A percentile compares a stretch with the other conserved stretches of the same genome.
These are phyloP conservation scores for Eucalyptus shirleyi DNA, from an alignment of 345 rosid species.

Conservation along the genomic window DNA sequence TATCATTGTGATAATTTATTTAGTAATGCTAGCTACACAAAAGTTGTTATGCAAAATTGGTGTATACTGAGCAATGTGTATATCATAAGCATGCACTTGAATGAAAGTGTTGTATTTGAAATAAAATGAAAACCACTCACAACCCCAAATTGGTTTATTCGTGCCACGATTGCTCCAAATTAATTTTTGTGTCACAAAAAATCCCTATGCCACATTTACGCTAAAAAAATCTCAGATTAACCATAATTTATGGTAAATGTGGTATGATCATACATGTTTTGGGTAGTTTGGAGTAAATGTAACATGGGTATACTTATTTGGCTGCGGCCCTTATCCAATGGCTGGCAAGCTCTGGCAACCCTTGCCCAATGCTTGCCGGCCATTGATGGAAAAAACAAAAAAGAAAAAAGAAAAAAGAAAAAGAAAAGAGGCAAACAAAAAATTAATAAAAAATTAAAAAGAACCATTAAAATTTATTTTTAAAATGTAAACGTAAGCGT, in stretches of 20 bases:
- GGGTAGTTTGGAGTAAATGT: neutral
- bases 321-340: accelerated
- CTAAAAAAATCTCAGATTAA: neutral
- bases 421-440: too few relatives aligned
- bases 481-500: accelerated
- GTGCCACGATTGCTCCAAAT: neutral
- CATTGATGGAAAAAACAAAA: neutral
- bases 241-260: too few relatives aligned
- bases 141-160: neutral
- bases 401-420: too few relatives aligned
- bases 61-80: neutral
- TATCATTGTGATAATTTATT: neutral
- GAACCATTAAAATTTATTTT: neutral
- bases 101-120: neutral
- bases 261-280: neutral
- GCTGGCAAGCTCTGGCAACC: neutral
- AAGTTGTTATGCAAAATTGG: neutral
- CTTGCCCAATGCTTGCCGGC: accelerated
- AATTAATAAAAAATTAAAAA: too few relatives aligned
- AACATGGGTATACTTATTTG: too few relatives aligned
- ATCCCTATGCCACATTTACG: neutral
- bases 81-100: neutral
- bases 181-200: neutral
- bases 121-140: neutral
- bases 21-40: neutral